Base-by-base conservation (phyloP, 768 basidiomycete genomes). In the Boletus sp. region DNA sequence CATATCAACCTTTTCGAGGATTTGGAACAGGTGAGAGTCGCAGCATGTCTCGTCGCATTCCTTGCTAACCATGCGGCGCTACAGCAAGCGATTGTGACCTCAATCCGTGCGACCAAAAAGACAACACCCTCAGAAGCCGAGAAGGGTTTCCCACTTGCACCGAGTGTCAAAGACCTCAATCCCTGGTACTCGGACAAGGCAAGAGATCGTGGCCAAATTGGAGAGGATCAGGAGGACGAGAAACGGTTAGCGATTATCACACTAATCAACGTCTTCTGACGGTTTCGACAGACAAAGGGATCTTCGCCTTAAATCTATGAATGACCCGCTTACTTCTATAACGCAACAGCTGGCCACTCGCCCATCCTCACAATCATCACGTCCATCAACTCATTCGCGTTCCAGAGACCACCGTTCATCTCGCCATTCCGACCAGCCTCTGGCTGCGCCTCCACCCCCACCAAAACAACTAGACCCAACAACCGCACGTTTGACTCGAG, bases 1-100 rank as follows among this genome's bases (percentile, higher is more conserved):
- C 90, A 93, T 62, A 90, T 93, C 70, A 93, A 92, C 65, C 72
- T 93, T 48, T 93, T 92, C 59, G 85, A 88, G 60, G 89, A 91
- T 62, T 59, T 92, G n/a, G 90, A 92, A 63, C 77, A 83, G 59
- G 88, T 86, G 50, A 17, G 77, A 58, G 23, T 46, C 33, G 17
- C 23, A 34, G 19, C 14, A 30, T 41, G 23, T 25, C 46, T 8
- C 27, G 21, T 41, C 30, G n/a, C 5, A 4, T 33, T 13, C 7
- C 9, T 52, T 52, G 41, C 43, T 53, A 2, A 60, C 29, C 5
- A 27, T 7, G 19, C 56, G n/a, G 14, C 5, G 21, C 17, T 32
- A 29, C 66, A 80, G 78, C 79, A 75, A 57, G 72, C 78, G 5
- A 71, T 79, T 21, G 65, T 78, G 0, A 73, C 78, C 7, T 71